phyloP scores from a whole-genome alignment of 108 stramenopile genomes.

The Cylindrotheca closterium region DNA sequence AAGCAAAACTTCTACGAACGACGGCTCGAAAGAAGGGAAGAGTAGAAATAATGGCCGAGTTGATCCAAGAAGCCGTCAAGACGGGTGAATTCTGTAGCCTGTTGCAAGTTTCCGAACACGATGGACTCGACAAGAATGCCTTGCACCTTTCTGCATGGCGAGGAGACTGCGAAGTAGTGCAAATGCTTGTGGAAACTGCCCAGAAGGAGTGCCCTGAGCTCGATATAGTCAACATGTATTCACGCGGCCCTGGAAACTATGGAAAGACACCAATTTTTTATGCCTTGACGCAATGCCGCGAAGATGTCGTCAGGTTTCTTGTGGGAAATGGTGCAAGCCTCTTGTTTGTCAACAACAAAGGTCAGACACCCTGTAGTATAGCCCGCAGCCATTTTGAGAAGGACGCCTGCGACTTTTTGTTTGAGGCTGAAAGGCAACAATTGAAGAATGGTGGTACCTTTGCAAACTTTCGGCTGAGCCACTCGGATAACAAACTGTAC shows the following conservation, averaged over 20 bases:
- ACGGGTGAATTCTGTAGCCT: constrained; percentile 11
- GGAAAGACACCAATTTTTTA: constrained; percentile 85
- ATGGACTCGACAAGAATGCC: constrained; percentile 35
- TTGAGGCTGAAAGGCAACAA: constrained; percentile 13
- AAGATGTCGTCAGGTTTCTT: constrained; percentile 52
- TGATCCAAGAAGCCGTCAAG: constrained; percentile 16
- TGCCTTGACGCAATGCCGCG: constrained; percentile 65
- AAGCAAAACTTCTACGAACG: constrained; percentile 19
- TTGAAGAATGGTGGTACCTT: constrained; percentile 10
- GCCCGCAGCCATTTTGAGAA: constrained; percentile 32
- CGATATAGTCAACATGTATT: constrained; percentile 46
- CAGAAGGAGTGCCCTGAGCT: constrained; percentile 5
- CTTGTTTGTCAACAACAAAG: constrained; percentile 83
- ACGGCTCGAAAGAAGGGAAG: constrained; percentile 23
- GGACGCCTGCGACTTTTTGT: constrained; percentile 15
- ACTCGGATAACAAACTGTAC: constrained; percentile 60
- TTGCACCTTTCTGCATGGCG: constrained; percentile 78
- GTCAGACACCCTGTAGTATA: constrained; percentile 67
- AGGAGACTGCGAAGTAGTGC: constrained; percentile 51
- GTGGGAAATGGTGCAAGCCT: constrained; percentile 44
- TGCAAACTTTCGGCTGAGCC: constrained; percentile 46
- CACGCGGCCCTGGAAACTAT: constrained; percentile 53
- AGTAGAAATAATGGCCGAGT: constrained; percentile 8
- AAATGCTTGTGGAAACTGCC: constrained; percentile 37
- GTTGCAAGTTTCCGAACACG: constrained; percentile 1